A percentile compares a stretch with the other conserved stretches of the same genome.
phyloP scores from a whole-genome alignment of 2,329 filamentous ascomycete species.

The Pseudogymnoascus sp. region DNA sequence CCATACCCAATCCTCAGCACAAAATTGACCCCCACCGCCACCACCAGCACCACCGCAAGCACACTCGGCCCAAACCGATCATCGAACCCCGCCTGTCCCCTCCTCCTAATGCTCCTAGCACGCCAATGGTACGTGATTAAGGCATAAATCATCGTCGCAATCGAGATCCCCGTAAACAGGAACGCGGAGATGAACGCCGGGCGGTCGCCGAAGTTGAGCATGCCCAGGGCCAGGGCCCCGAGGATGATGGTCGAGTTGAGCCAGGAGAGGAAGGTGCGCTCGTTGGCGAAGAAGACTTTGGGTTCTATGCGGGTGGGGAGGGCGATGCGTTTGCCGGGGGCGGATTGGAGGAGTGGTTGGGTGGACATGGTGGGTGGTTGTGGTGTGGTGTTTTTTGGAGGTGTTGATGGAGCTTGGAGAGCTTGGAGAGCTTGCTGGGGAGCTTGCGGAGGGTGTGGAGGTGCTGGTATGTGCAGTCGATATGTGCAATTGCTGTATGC shows the following conservation, averaged over 20 bases:
- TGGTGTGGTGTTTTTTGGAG: slow-evolving; percentile 6
- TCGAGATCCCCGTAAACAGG: slow-evolving; percentile 87
- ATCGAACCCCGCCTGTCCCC: slow-evolving; percentile 92
- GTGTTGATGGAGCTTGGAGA: neutral
- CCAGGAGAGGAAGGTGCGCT: slow-evolving; percentile 98
- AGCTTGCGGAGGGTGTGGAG: neutral
- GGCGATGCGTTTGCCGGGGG: slow-evolving; percentile 94
- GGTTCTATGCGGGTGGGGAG: slow-evolving; percentile 96
- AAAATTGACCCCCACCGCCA: slow-evolving; percentile 94
- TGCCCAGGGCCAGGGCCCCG: slow-evolving; percentile 88
- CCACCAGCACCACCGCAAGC: slow-evolving; percentile 73
- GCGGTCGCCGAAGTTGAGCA: slow-evolving; percentile 95
- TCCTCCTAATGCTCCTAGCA: slow-evolving; percentile 80
- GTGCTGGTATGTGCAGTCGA: neutral
- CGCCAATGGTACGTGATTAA: slow-evolving; percentile 95
- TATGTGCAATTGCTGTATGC: neutral
- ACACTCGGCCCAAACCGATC: slow-evolving; percentile 91
- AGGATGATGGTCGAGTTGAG: slow-evolving; percentile 99
- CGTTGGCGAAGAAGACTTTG: slow-evolving; percentile 99
- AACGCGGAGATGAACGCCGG: slow-evolving; percentile 90
- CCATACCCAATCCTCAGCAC: slow-evolving; percentile 60
- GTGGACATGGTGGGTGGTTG: slow-evolving; percentile 61
- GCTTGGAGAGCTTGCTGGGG: too few species aligned
- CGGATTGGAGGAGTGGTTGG: slow-evolving; percentile 90
- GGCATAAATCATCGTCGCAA: slow-evolving; percentile 93